These are phyloP conservation scores for Pulveroboletus sp. DNA, from an alignment of 768 basidiomycete species.

Conservation along the genomic window DNA sequence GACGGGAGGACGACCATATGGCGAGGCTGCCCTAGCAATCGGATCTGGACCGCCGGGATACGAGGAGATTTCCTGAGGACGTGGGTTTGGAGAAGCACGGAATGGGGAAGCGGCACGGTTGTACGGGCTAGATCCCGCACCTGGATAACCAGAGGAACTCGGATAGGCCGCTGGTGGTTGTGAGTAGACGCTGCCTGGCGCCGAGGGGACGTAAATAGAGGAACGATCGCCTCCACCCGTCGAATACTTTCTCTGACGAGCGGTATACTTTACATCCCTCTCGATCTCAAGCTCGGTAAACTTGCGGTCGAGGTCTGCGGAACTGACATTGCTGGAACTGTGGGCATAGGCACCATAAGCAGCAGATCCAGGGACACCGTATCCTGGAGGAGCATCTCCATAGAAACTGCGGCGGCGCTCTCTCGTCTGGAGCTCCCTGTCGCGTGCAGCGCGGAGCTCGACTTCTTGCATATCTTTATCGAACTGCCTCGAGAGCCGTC, in stretches of 20 bases:
- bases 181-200: conserved; percentile 14
- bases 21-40: conserved; percentile 30
- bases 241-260: conserved; percentile 45
- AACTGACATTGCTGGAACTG: conserved; percentile 18
- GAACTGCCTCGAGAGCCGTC: conserved; percentile 34
- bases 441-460: conserved; percentile 54
- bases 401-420: conserved; percentile 57
- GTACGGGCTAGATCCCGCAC: conserved; percentile 24
- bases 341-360: conserved; percentile 22
- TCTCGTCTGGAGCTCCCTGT: conserved; percentile 44
- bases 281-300: conserved; percentile 32
- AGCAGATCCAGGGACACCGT: conserved; percentile 19
- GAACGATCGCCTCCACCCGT: conserved; percentile 34
- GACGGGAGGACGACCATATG: conserved; percentile 29
- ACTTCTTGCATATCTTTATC: conserved; percentile 46
- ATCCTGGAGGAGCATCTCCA: conserved; percentile 32
- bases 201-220: conserved; percentile 16
- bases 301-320: conserved; percentile 36
- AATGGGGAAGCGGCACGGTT: conserved; percentile 35
- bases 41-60: conserved; percentile 37
- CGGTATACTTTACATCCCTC: conserved; percentile 26
- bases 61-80: conserved; percentile 40
- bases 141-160: conserved; percentile 27
- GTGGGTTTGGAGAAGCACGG: conserved; percentile 45
- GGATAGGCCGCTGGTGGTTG: conserved; percentile 28